phyloP scores from a whole-genome alignment of 768 basidiomycete species.

The Rhodocollybia butyracea region DNA sequence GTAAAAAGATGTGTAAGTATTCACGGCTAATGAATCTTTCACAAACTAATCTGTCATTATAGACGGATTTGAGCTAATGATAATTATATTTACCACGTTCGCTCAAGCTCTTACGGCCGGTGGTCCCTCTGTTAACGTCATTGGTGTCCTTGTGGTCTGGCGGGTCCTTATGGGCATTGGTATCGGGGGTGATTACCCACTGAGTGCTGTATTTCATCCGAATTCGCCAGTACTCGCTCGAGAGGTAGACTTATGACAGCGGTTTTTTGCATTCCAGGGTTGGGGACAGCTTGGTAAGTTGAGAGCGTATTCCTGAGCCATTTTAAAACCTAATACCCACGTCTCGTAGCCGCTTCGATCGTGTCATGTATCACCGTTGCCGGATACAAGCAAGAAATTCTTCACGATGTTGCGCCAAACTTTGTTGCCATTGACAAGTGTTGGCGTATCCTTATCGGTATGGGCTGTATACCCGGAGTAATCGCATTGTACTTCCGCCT shows the following conservation, averaged over 20 bases:
- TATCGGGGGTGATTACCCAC: slow-evolving; percentile 87
- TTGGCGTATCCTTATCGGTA: slow-evolving; percentile 88
- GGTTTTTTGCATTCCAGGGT: slow-evolving; percentile 82
- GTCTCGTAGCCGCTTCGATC: slow-evolving; percentile 54
- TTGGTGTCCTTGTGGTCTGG: slow-evolving; percentile 81
- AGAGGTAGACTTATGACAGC: slow-evolving; percentile 89
- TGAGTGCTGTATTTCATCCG: slow-evolving; percentile 86
- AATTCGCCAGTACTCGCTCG: slow-evolving; percentile 75
- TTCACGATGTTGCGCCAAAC: slow-evolving; percentile 36
- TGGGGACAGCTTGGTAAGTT: slow-evolving; percentile 78
- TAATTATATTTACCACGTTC: slow-evolving; percentile 79
- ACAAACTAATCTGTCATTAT: not conserved
- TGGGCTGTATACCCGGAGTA: slow-evolving; percentile 79
- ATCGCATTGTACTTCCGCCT: slow-evolving; percentile 90
- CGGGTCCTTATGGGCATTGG: slow-evolving; percentile 82
- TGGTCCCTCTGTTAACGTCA: slow-evolving; percentile 63
- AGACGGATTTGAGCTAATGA: slow-evolving; percentile 75
- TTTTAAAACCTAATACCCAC: not conserved
- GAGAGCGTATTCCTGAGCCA: not conserved
- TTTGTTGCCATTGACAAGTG: slow-evolving; percentile 61
- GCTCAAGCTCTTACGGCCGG: slow-evolving; percentile 74
- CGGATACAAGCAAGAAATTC: slow-evolving; percentile 63
- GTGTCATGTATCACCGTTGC: slow-evolving; percentile 60
- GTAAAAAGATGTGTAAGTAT: slow-evolving; percentile 74
- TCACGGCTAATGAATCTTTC: not conserved